Percentiles rank a stretch among this genome's conserved stretches.
These are phyloP conservation scores for Insectozyma bohioensis DNA, from an alignment of 1,139 yeast species.

Conservation along the genomic window DNA sequence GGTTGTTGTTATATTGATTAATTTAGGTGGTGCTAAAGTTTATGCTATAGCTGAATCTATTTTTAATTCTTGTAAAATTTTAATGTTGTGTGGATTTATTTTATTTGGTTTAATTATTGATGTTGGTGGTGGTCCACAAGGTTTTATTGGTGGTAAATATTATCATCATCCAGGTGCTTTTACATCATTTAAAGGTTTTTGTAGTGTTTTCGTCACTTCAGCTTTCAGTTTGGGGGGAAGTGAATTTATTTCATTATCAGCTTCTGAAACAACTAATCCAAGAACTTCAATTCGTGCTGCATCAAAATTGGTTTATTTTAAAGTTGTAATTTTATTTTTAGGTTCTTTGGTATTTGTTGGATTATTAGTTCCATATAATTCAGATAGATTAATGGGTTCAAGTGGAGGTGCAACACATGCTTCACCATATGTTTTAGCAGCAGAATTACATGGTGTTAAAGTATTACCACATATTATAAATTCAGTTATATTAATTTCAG, in stretches of 20 bases:
- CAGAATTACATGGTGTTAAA: constrained; percentile 29
- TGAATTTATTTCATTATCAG: constrained; percentile 35
- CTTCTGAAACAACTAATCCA: constrained; percentile 34
- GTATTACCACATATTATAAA: constrained; percentile 34
- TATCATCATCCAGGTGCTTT: constrained; percentile 30
- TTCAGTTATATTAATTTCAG: constrained; percentile 33
- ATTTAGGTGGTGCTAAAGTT: constrained; percentile 34
- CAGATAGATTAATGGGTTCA: constrained; percentile 20
- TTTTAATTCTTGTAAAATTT: constrained; percentile 30
- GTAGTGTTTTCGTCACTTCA: constrained; percentile 26
- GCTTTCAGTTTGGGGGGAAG: constrained; percentile 27
- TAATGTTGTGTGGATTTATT: constrained; percentile 33
- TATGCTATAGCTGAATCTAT: constrained; percentile 35
- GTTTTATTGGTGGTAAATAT: constrained; percentile 33
- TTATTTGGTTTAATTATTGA: constrained; percentile 30
- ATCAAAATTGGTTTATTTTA: constrained; percentile 35
- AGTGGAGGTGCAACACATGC: constrained; percentile 27
- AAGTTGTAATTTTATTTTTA: constrained; percentile 33
- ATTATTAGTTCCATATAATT: constrained; percentile 30
- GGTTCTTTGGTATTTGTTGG: constrained; percentile 31
- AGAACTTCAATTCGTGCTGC: constrained; percentile 33
- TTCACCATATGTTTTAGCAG: constrained; percentile 44
- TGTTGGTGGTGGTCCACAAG: constrained; percentile 33
- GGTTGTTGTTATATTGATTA: constrained; percentile 26
- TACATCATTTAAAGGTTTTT: constrained; percentile 26